Conservation (phyloP, 2,329 filamentous ascomycete genomes). For the Botrytis medusae region DNA sequence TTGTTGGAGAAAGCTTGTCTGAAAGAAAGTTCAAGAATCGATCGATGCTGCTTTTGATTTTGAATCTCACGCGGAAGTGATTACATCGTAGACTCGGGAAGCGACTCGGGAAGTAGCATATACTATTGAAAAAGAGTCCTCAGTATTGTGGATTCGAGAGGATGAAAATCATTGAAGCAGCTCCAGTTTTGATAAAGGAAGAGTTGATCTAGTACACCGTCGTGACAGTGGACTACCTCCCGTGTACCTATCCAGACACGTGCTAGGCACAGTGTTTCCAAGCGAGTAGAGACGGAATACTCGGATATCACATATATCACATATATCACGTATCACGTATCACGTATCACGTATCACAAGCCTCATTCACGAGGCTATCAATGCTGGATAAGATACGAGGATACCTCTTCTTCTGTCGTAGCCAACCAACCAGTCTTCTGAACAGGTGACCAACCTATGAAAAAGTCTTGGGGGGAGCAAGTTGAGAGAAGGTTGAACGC, state of each 20-base stretch:
- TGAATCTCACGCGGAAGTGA: background rate
- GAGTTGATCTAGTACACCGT: background rate
- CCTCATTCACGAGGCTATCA: background rate
- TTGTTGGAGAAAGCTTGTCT: constrained; percentile 4
- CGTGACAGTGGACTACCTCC: background rate
- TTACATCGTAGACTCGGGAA: background rate
- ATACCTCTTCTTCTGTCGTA: background rate
- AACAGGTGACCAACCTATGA: constrained; percentile 1
- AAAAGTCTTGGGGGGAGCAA: background rate
- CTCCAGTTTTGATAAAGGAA: constrained; percentile 2
- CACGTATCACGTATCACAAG: background rate
- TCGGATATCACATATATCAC: background rate
- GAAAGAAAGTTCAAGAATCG: background rate
- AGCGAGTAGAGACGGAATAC: background rate
- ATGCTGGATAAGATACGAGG: background rate
- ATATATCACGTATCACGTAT: no score
- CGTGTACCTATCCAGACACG: no score
- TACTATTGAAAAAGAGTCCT: background rate
- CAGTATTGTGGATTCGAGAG: background rate
- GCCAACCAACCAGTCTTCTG: background rate
- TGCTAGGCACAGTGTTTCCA: background rate
- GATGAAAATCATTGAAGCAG: constrained; percentile 4
- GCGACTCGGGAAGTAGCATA: background rate
- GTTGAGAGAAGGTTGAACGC: background rate
- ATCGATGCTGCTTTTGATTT: background rate